Evolutionary conservation across 2,329 filamentous ascomycete species (phyloP), one percentile per base, ranked within the genome.

Genomic region (Aspergillus nomiae): DNA sequence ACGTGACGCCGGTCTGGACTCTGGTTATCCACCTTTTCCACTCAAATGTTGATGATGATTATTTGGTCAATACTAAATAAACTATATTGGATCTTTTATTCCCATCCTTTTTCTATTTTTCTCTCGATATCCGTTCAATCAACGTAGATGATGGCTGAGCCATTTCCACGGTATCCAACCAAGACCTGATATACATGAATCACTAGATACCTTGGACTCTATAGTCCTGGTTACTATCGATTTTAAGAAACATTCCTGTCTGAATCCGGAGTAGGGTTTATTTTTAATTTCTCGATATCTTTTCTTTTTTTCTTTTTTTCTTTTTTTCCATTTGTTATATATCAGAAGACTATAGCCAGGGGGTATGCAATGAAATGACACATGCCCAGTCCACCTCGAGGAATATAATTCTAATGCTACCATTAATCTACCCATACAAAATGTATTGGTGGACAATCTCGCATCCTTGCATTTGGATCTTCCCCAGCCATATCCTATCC

Each of bases 1-100:
- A 69, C 67, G 67, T 69, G 67, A 69, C 59, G 60, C 53, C 57
- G 64, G 66, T 66, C 66, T 67, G 62, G 66, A 66, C 66, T 61
- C 59, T 48, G 24, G 24, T 14, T 14, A 26, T 26, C 6, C 21
- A 12, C 21, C 32, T 34, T 34, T 34, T 34, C 34, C 34, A 16
- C 6, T 36, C 34, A 14, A 14, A 36, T 36, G 14, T 16, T 36
- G 14, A 36, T 36, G 5, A 16, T 36, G 14, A 36, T 36, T 36
- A 14, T 36, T 16, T 14, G 16, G 14, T 16, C 16, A 36, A 16
- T 16, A 36, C 7, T 7, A 36, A 36, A 36, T 36, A 16, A 5
- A 28, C 26, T 7, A 36, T 36, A 36, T 36, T 36, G 12, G 30
- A 5, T 12, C 16, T 26, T 48, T 26, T 16, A 8, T 16, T 48